Evolutionary conservation across 2,329 filamentous ascomycete species (phyloP).

Genomic region (Xylogone sp.): DNA sequence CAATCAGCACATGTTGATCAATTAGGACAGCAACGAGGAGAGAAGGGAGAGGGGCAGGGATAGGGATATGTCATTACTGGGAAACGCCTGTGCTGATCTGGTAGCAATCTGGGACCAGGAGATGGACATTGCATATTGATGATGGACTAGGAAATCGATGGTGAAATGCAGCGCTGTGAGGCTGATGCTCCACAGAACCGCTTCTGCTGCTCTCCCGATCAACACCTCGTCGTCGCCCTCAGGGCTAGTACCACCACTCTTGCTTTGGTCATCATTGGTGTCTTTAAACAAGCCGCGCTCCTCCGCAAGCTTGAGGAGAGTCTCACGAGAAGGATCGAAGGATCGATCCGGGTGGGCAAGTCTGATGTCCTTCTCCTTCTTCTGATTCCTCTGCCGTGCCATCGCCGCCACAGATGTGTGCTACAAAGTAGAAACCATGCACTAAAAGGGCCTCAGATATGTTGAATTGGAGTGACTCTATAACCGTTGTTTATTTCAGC

Average conservation of each 20-base stretch:
- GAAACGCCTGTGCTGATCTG: conserved; percentile 49
- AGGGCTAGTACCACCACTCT: neutral
- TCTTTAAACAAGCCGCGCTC: conserved; percentile 48
- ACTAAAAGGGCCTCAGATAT: too few species aligned
- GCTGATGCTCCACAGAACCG: conserved; percentile 55
- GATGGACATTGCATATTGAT: conserved; percentile 70
- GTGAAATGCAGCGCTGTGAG: conserved; percentile 73
- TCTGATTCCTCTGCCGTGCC: conserved; percentile 47
- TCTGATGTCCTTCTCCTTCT: conserved; percentile 38
- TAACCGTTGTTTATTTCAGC: too few species aligned
- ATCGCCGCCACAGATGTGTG: conserved; percentile 19
- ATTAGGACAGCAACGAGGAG: too few species aligned
- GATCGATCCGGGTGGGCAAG: conserved; percentile 68
- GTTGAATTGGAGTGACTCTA: too few species aligned
- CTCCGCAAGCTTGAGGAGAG: conserved; percentile 69
- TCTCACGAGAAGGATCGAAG: conserved; percentile 53
- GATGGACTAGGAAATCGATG: conserved; percentile 73
- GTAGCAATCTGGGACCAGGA: conserved; percentile 50
- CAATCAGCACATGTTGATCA: conserved; percentile 3
- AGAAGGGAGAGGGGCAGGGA: neutral
- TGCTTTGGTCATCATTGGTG: conserved; percentile 12
- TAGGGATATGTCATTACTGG: conserved; percentile 36
- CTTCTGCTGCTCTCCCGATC: conserved; percentile 36
- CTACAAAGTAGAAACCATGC: neutral
- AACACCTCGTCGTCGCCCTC: conserved; percentile 16